Evolutionary conservation across 2,329 filamentous ascomycete species (phyloP).

Genomic region (Xylaria sp.): DNA sequence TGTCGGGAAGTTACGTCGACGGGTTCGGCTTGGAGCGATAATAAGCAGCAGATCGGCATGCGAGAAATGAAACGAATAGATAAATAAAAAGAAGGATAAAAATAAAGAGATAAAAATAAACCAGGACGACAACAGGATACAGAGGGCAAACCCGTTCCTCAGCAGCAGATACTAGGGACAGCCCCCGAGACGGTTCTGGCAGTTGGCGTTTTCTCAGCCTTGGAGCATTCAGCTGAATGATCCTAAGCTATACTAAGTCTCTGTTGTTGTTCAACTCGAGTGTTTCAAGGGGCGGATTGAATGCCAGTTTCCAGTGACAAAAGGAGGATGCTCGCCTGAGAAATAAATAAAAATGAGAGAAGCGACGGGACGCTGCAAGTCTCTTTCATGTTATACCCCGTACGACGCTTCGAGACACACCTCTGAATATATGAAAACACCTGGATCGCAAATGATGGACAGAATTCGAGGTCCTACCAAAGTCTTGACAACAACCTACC

Average conservation of each 20-base stretch:
- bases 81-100: too few species aligned
- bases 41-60: constrained; percentile 38
- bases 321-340: constrained; percentile 38
- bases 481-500: constrained; percentile 23
- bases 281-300: constrained; percentile 50
- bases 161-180: constrained; percentile 31
- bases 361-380: constrained; percentile 49
- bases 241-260: constrained; percentile 45
- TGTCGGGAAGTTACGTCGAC: constrained; percentile 40
- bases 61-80: neutral
- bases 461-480: constrained; percentile 17
- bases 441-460: constrained; percentile 14
- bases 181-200: constrained; percentile 37
- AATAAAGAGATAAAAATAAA: constrained; percentile 27
- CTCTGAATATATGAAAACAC: constrained; percentile 37
- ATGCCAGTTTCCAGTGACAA: constrained; percentile 47
- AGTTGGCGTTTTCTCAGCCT: constrained; percentile 42
- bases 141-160: constrained; percentile 10
- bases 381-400: constrained; percentile 51
- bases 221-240: constrained; percentile 45
- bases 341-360: constrained; percentile 37
- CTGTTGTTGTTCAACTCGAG: constrained; percentile 49
- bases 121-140: neutral
- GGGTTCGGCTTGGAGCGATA: constrained; percentile 44
- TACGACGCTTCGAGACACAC: constrained; percentile 46